Evolutionary conservation across 2,329 filamentous ascomycete species (phyloP), one percentile per base, ranked within the genome.

Genomic region (Colletotrichum acutatum): DNA sequence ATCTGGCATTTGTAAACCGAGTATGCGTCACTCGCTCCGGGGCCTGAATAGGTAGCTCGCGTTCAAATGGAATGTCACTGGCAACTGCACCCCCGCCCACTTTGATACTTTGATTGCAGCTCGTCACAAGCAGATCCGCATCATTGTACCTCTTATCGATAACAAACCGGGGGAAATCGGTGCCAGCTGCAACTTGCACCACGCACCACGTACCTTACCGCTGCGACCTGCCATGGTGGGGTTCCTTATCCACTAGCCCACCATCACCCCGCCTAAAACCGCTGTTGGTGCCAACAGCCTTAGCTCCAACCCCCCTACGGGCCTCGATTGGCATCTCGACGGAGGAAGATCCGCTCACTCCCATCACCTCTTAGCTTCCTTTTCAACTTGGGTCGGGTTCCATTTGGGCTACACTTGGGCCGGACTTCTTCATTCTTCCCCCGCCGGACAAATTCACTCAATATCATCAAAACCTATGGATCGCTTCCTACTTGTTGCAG

Each of bases 71-170:
- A 61, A 73, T 73, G 71, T 73, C 71, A 73, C 71, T 73, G 67
- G 53, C 56, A 65, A 60, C 54, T 66, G 56, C 32, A n/a, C 37
- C 60, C 32, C 52, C 59, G 66, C 67, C 67, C 67, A 70, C 60
- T 70, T 62, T 37, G 32, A 37, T 61, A 70, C 60, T 70, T 62
- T 37, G 32, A 37, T 61, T 56, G 49, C 46, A 37, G 46, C 61
- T 26, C 16, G 19, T 56, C 32, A 30, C 62, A 42, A 28, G 24
- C 52, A 57, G 49, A 59, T 66, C 42, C 30, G 56, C 66, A 66
- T 73, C 66, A 60, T 64, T 53, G 54, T 49, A 26, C 66, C n/a
- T 57, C 66, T 73, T 73, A 73, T 73, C 71, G 71, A 73, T 73
- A 73, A 65, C 59, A 11, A 22, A 57, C 54, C 28, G 60, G 65